Evolutionary conservation across 2,329 filamentous ascomycete species (phyloP).

Genomic region (Phialemoniopsis sp.): DNA sequence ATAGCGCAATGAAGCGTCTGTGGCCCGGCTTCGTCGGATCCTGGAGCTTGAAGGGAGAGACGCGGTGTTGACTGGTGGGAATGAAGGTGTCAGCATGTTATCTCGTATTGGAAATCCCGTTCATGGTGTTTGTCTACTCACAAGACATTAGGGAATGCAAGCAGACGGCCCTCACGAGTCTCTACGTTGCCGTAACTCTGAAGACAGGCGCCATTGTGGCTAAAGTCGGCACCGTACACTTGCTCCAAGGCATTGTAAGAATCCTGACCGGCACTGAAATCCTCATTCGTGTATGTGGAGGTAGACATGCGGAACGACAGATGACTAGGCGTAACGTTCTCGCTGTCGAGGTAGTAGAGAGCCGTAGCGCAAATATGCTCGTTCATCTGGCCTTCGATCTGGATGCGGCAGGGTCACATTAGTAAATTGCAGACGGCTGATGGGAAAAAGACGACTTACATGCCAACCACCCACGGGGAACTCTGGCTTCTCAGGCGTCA

Average conservation of each 20-base stretch:
- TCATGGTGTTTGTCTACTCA: slow-evolving; percentile 1
- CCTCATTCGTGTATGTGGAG: slow-evolving; percentile 3
- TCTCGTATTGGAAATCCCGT: slow-evolving; percentile 3
- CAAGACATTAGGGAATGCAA: slow-evolving; percentile 35
- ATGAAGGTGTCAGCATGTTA: not conserved
- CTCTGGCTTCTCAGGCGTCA: slow-evolving; percentile 49
- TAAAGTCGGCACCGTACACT: slow-evolving; percentile 12
- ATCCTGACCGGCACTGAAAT: slow-evolving; percentile 7
- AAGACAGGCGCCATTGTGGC: slow-evolving; percentile 10
- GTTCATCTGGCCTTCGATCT: slow-evolving; percentile 42
- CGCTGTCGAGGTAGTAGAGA: slow-evolving; percentile 47
- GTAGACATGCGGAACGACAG: slow-evolving; percentile 38
- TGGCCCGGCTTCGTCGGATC: slow-evolving; percentile 49
- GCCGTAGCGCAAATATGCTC: slow-evolving; percentile 53
- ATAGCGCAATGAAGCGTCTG: slow-evolving; percentile 52
- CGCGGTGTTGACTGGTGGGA: slow-evolving; percentile 37
- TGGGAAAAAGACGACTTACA: no score
- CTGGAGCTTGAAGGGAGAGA: slow-evolving; percentile 42
- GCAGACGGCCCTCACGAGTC: slow-evolving; percentile 34
- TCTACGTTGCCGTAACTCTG: slow-evolving; percentile 36
- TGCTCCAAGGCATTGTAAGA: slow-evolving; percentile 8
- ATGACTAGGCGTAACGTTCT: slow-evolving; percentile 40
- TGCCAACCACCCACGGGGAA: slow-evolving; percentile 26
- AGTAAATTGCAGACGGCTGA: no score
- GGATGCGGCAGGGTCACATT: slow-evolving; percentile 8